Evolutionary conservation across 164 flowering plant species (phyloP), one percentile per base, ranked within the genome.

Genomic region (Hamamelis virginiana): DNA sequence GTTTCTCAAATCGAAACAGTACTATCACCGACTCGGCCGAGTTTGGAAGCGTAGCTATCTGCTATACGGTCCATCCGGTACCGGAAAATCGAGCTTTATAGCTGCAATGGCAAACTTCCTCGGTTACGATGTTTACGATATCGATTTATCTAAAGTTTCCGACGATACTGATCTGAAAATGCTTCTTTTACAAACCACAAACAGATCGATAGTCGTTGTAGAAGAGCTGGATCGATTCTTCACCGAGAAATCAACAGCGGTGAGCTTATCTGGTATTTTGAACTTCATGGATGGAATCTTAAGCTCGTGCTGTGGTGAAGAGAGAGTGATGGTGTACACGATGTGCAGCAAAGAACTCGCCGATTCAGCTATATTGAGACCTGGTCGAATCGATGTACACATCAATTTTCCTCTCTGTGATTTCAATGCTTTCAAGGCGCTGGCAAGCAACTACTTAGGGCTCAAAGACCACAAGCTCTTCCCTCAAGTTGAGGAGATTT

Each of bases 381-480:
- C 97, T 0, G 98, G 98, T 1, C 71, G 98, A 48, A 76, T 94
- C 28, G 98, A 94, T 62, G 96, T 88, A 13, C 97, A 90, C 56
- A 67, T 93, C 8, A 73, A 86, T 16, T 89, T 93, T 65, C 94
- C 96, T 3, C 64, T 78, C 0, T 91, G 96, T 48, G 91, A 90
- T 78, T 93, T 88, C 74, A 52, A 81, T 0, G 81, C 87, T 0
- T 93, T 93, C 72, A 91, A 88, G 66, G 74, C 71, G 1, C 67
- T 93, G 5, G 94, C 98, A 0, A 78, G 27, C 22, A 91, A 76
- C 65, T 85, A 91, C 72, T 72, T 93, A 52, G 98, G 97, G 9
- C 61, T 91, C n/a, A 88, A 85, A 70, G 98, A 91, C 27, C 98
- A 93, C 77, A 91, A 85, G 75, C 83, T 91, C 18, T 93, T 93